Evolutionary conservation across 2,329 filamentous ascomycete genomes (phyloP).

Genomic region (Calycina herbarum): DNA sequence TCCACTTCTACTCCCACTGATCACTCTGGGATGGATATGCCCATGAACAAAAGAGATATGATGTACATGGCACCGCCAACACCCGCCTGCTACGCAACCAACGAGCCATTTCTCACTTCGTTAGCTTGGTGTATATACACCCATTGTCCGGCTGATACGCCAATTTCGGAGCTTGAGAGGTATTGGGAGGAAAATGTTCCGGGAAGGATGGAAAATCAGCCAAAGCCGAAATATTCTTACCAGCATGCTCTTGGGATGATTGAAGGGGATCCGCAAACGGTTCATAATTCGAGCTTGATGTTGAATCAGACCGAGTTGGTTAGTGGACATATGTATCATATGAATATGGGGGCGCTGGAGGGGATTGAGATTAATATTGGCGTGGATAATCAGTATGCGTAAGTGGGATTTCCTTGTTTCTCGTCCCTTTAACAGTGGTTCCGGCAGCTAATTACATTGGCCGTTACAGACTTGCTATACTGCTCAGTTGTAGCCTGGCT

Average conservation of each 20-base stretch:
- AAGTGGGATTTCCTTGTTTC: background rate
- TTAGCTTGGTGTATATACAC: background rate
- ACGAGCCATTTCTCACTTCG: background rate
- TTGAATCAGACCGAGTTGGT: background rate
- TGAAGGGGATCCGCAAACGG: background rate
- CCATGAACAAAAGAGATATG: too few species aligned
- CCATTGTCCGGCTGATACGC: background rate
- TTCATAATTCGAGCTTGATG: background rate
- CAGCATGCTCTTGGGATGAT: background rate
- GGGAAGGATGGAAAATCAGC: background rate
- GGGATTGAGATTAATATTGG: background rate
- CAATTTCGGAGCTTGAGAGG: background rate
- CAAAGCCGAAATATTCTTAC: background rate
- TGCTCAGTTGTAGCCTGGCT: background rate
- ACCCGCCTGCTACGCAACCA: background rate
- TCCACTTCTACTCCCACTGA: too few species aligned
- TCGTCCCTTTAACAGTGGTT: background rate
- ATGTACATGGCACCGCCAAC: background rate
- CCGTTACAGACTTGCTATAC: background rate
- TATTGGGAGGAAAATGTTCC: background rate
- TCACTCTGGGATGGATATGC: too few species aligned
- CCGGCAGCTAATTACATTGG: background rate
- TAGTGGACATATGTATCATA: background rate
- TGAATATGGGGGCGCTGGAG: background rate
- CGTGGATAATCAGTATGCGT: background rate